Evolutionary conservation across 1,284 basidiomycete species (phyloP), one percentile per base, ranked within the genome.

Genomic region (Heliocybe sulcata): DNA sequence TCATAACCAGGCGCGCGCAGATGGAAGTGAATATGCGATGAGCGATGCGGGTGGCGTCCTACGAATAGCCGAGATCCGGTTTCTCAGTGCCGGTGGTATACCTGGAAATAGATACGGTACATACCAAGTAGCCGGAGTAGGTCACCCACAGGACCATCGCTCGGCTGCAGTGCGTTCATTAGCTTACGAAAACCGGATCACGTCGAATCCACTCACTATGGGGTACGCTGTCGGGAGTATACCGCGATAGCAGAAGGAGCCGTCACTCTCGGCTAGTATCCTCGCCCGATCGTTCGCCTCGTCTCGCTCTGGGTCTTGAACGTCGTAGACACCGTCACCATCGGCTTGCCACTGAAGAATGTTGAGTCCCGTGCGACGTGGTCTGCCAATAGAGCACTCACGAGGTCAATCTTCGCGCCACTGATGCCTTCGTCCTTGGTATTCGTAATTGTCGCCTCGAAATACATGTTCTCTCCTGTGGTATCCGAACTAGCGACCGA

Each of bases 281-380:
- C 65, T 62, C 42, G 67, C 72, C 8, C 72, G 67, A 59, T 72
- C 71, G 54, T 73, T 70, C 16, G 68, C 63, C 35, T 67, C 69
- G 20, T 63, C 61, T 11, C 68, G 63, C 45, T 65, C 64, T 6
- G 67, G 67, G 52, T 72, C 72, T 55, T 73, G 71, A 29, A 72
- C 71, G 55, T 74, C 72, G 58, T 74, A 74, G 11, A 72, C 60
- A 6, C 73, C 72, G 51, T 72, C 68, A 2, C 70, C 70, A 56
- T 74, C 72, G 33, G 72, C 70, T 66, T 74, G 71, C 72, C 73
- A 75, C 69, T 70, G n/a, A n/a, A n/a, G n/a, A n/a, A n/a, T n/a
- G n/a, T 6, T n/a, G n/a, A n/a, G n/a, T n/a, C n/a, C n/a, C n/a
- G n/a, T n/a, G n/a, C n/a, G n/a, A n/a, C n/a, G n/a, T n/a, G n/a